Evolutionary conservation across 306 rosid genomes (phyloP).

Genomic region (Cicer cuneatum): DNA sequence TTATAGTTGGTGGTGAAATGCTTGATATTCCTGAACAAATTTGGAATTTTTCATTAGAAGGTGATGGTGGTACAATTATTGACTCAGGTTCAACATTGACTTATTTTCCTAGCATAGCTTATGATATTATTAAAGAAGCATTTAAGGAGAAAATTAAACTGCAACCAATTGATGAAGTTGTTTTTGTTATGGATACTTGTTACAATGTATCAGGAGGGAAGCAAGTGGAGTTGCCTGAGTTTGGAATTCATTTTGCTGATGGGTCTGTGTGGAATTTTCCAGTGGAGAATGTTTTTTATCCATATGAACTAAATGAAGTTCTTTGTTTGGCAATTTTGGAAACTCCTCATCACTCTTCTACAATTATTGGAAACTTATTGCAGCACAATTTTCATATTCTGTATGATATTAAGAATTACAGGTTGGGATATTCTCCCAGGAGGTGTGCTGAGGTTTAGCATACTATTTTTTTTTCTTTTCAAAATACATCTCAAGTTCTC

Average conservation of each 20-base stretch:
- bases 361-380: conserved; percentile 79
- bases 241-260: conserved; percentile 66
- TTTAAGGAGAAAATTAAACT: conserved; percentile 58
- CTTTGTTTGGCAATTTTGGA: conserved; percentile 71
- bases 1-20: conserved; percentile 66
- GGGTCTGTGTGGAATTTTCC: conserved; percentile 86
- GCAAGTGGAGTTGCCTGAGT: conserved; percentile 66
- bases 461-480: no score
- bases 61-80: conserved; percentile 71
- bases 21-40: conserved; percentile 61
- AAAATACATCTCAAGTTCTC: no score
- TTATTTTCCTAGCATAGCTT: conserved; percentile 66
- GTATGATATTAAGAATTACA: conserved; percentile 69
- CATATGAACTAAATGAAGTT: conserved; percentile 56
- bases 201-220: conserved; percentile 70
- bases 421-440: conserved; percentile 74
- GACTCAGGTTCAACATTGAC: conserved; percentile 83
- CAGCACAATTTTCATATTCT: conserved; percentile 84
- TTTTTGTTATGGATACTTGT: conserved; percentile 60
- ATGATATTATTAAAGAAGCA: conserved; percentile 60
- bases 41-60: conserved; percentile 61
- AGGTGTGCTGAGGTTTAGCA: conserved; percentile 65
- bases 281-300: conserved; percentile 69
- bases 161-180: conserved; percentile 46
- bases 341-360: conserved; percentile 53